Evolutionary conservation across 176 grass and related monocot species (phyloP), one percentile per base, ranked within the genome.

Genomic region (Aegilops longissima): DNA sequence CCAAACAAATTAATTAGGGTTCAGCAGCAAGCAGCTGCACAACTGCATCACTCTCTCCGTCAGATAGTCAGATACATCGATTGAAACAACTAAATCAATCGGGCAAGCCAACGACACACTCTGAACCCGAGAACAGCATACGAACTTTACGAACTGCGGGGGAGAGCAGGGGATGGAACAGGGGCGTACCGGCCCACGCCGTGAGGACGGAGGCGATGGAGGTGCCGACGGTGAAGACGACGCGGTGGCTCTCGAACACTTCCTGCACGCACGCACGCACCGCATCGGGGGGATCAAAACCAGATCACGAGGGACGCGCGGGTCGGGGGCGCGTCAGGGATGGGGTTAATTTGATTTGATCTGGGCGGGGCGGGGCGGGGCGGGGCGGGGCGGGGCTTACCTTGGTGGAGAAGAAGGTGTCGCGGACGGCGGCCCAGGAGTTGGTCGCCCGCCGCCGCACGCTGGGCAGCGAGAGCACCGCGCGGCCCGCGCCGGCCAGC

Each of bases 381-480:
- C 39, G 39, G 39, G 35, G 35, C 35, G 35, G 35, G 35, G 44
- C 5, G 47, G 25, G 2, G 17, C 49, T 31, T 6, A 95, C 96
- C 96, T 98, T 95, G 86, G 96, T 94, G 88, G 93, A 95, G 92
- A 92, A 83, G 87, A 87, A 94, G 86, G 93, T 87, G 63, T 95
- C 93, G 73, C 86, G 86, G 51, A 98, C 92, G 76, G 96, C 92
- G 25, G 96, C 90, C 78, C 66, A 90, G 78, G 90, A 86, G 79
- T 95, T 91, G 71, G 93, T 89, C 51, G 90, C 88, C 78, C 88
- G 90, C 65, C 93, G 81, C 61, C 84, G 89, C 69, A 95, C 61
- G 86, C 86, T 76, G 79, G 93, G 88, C 12, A 95, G 69, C 76
- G 78, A 63, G 24, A 76, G 44, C 65, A 38, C 51, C 35, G 82